phyloP scores from a whole-genome alignment of 768 basidiomycete genomes.

The Suillus paluster region DNA sequence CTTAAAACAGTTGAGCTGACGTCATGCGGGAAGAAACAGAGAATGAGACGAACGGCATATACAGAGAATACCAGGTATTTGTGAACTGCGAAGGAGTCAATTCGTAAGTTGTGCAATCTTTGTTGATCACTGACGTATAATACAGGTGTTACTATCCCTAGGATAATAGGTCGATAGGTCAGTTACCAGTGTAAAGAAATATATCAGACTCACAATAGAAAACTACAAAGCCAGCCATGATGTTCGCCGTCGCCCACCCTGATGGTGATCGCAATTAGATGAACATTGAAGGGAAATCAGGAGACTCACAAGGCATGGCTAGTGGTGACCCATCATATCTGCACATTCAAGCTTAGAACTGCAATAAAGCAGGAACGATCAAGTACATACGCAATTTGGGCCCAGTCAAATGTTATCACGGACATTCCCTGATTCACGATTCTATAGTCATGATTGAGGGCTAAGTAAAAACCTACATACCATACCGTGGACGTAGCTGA shows the following conservation, averaged over 20 bases:
- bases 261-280: constrained; percentile 9
- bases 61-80: constrained; percentile 63
- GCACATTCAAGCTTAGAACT: neutral
- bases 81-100: constrained; percentile 46
- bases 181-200: neutral
- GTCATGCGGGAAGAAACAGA: neutral
- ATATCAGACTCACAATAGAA: constrained; percentile 60
- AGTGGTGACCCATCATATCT: constrained; percentile 53
- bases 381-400: constrained; percentile 53
- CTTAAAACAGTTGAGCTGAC: constrained; percentile 23
- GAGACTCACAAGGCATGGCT: constrained; percentile 61
- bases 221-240: constrained; percentile 65
- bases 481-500: constrained; percentile 47
- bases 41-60: constrained; percentile 53
- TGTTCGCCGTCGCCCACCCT: constrained; percentile 82
- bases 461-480: constrained; percentile 28
- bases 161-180: constrained; percentile 14
- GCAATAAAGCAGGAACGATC: constrained; percentile 9
- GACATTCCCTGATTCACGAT: constrained; percentile 57
- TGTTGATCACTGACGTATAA: constrained; percentile 54
- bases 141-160: constrained; percentile 40
- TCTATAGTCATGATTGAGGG: neutral
- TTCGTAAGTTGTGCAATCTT: constrained; percentile 33
- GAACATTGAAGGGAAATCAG: neutral
- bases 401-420: constrained; percentile 81